These are phyloP conservation scores for Pisolithus thermaeus DNA, from an alignment of 1,284 basidiomycete genomes.

Conservation along the genomic window DNA sequence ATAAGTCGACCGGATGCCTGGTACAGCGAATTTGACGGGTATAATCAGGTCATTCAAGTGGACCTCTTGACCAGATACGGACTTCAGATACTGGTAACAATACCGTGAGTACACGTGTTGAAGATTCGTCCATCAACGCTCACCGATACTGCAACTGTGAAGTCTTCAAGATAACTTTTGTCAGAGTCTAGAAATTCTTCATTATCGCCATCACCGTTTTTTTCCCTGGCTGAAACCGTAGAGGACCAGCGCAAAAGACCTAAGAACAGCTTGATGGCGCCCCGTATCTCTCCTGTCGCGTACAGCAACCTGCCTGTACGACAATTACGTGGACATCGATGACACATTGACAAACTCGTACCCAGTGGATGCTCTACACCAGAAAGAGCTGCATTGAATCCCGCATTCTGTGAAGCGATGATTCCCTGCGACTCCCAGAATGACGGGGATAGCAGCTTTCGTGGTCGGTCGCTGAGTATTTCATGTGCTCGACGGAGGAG, in stretches of 20 bases:
- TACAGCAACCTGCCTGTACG: constrained; percentile 64
- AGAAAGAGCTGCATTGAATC: constrained; percentile 58
- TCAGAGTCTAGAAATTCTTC: constrained; percentile 36
- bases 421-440: constrained; percentile 70
- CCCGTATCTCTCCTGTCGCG: constrained; percentile 66
- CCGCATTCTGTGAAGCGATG: constrained; percentile 32
- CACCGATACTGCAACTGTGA: constrained; percentile 70
- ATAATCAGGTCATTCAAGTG: constrained; percentile 41
- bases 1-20: constrained; percentile 49
- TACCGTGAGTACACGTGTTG: constrained; percentile 3
- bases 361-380: constrained; percentile 76
- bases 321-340: constrained; percentile 1
- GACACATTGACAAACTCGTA: constrained; percentile 22
- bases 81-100: constrained; percentile 53
- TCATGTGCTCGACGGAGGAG: constrained; percentile 66
- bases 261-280: constrained; percentile 65
- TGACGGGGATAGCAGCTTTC: constrained; percentile 62
- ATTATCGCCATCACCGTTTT: constrained; percentile 18
- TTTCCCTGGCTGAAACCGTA: constrained; percentile 12
- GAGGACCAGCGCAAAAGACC: constrained; percentile 40
- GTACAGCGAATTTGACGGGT: constrained; percentile 54
- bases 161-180: constrained; percentile 70
- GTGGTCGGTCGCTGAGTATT: constrained; percentile 44
- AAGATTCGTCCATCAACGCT: constrained; percentile 11
- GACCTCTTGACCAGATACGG: constrained; percentile 40